Base-by-base conservation (phyloP, 2,329 filamentous ascomycete species). In the Coniochaeta sp. region DNA sequence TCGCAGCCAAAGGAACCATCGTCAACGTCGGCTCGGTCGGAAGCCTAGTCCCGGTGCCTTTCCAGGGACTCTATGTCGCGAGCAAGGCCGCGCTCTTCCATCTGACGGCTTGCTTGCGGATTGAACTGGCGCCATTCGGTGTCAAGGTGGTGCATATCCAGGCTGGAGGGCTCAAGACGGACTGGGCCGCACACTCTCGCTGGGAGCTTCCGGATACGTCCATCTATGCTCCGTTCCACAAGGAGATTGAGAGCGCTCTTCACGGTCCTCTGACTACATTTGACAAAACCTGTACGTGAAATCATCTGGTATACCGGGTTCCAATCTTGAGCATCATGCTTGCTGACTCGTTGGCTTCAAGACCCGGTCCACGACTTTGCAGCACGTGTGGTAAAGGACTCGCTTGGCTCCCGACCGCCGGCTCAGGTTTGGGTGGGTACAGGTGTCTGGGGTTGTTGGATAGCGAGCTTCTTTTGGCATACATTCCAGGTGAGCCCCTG, bases 1-100 rank as follows among this genome's bases (percentile, higher is more conserved):
- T 71, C 31, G 64, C 64, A 33, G 60, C 66, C 26, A 65, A 63
- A 31, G 68, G 67, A 19, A 65, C 67, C 7, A 61, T 73, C 59
- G 64, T 69, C 33, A 69, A 69, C 56, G 33, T 59, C 34, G 38
- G 44, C 1, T 62, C 61, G 2, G 26, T 44, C n/a, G 40, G 40
- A n/a, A 44, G 40, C 16, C 7, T 44, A 2, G 17, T 19, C 12
- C 40, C 40, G 40, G 40, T 44, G 40, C 40, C 40, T 19, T 44
- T 44, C 40, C 40, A 44, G n/a, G 40, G 40, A 24, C 19, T 44
- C 6, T 44, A 44, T 22, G 40, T 44, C 16, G 40, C 17, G 40
- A 44, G 40, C 40, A 44, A 44, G 40, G 40, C 40, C 5, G 40
- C 40, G 4, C 40, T 44, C 7, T n/a, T 44, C n/a, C 40, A 44